Conservation (phyloP, 2,329 filamentous ascomycete species). For the Calonectria crousiana region DNA sequence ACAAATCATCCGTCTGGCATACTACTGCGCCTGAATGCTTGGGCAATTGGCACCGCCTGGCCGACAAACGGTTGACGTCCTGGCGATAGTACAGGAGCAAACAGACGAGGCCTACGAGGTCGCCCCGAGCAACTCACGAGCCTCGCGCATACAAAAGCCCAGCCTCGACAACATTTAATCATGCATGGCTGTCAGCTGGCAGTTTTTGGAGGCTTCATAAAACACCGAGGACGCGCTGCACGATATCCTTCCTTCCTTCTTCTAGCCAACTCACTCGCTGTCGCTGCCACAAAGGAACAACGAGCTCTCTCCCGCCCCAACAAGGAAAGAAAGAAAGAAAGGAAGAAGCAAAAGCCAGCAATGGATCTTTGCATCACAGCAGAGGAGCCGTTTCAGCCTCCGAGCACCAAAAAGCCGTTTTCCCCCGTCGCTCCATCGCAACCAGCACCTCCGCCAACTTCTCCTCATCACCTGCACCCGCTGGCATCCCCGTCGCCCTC, state of each 20-base stretch:
- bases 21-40: neutral
- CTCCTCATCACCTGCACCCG: conserved; percentile 24
- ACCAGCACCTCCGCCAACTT: conserved; percentile 1
- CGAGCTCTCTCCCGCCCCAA: neutral
- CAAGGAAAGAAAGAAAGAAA: neutral
- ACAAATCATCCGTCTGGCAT: too few species aligned
- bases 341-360: neutral
- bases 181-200: neutral
- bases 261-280: neutral
- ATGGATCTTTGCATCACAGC: conserved; percentile 46
- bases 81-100: neutral
- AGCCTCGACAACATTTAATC: neutral
- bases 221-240: neutral
- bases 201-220: neutral
- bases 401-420: conserved; percentile 26
- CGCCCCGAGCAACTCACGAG: neutral
- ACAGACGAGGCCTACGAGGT: neutral
- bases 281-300: neutral
- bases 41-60: neutral
- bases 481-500: conserved; percentile 8
- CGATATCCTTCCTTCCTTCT: neutral
- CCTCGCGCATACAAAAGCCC: too few species aligned
- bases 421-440: conserved; percentile 23
- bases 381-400: conserved; percentile 40
- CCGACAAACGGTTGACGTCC: neutral